phyloP scores from a whole-genome alignment of 495 filamentous ascomycete species.

The Penicillium bialowiezense region DNA sequence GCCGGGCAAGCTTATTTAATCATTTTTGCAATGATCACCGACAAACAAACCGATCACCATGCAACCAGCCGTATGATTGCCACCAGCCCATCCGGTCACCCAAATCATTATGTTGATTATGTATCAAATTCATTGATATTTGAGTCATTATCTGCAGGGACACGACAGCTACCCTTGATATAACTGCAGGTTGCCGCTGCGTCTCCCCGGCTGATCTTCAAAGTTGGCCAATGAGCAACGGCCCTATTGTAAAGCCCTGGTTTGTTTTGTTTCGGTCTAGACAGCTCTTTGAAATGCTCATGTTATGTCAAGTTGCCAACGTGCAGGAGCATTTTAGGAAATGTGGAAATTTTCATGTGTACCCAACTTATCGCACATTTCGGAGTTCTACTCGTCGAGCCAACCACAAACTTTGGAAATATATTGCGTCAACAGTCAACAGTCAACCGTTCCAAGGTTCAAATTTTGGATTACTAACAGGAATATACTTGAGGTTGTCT shows the following conservation, averaged over 20 bases:
- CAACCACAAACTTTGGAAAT: too few species aligned
- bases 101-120: neutral
- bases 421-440: too few species aligned
- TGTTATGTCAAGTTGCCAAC: neutral
- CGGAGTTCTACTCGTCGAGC: too few species aligned
- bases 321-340: too few species aligned
- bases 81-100: neutral
- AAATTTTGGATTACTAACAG: too few species aligned
- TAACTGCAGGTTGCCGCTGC: constrained; percentile 13
- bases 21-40: neutral
- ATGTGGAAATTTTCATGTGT: too few species aligned
- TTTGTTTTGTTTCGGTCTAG: constrained; percentile 1
- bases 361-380: too few species aligned
- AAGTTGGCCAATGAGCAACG: constrained; percentile 5
- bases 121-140: neutral
- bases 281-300: neutral
- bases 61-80: constrained; percentile 4
- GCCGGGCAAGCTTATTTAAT: too few species aligned
- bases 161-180: constrained; percentile 1
- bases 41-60: neutral
- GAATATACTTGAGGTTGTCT: too few species aligned
- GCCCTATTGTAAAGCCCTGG: neutral
- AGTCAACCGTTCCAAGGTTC: too few species aligned
- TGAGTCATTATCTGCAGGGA: neutral
- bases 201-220: constrained; percentile 3